Percentiles rank a stretch among this genome's conserved stretches.
Evolutionary conservation across 495 filamentous ascomycete species (phyloP).

Genomic region (Pseudevernia furfuracea): DNA sequence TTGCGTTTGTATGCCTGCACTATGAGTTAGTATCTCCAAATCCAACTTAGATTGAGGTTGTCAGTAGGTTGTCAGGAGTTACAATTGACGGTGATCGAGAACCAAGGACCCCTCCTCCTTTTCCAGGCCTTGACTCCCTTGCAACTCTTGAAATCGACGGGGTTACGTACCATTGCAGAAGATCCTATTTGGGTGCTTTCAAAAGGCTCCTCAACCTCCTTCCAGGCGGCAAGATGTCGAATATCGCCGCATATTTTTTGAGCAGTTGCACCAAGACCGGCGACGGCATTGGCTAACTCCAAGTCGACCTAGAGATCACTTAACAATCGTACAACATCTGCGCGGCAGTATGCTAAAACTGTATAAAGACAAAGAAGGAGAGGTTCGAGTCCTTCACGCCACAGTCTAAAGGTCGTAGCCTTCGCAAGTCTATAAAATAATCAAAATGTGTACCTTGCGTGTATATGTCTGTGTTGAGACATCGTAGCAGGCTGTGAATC

Average conservation of each 20-base stretch:
- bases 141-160: not conserved
- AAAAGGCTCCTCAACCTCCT: constrained; percentile 13
- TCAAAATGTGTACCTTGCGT: constrained; percentile 87
- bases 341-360: not conserved
- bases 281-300: not conserved
- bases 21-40: not conserved
- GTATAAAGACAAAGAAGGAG: constrained; percentile 60
- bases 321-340: too few relatives aligned
- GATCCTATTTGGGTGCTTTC: constrained; percentile 39
- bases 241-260: too few relatives aligned
- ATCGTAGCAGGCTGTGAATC: constrained; percentile 64
- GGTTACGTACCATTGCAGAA: constrained; percentile 39
- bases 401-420: constrained; percentile 59
- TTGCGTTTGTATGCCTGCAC: constrained; percentile 60
- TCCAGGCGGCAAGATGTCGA: constrained; percentile 60
- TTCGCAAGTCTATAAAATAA: constrained; percentile 52
- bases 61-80: not conserved
- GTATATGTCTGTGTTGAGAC: constrained; percentile 76
- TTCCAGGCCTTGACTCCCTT: not conserved
- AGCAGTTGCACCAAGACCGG: not conserved
- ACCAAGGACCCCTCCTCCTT: not conserved
- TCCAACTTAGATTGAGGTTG: constrained; percentile 81
- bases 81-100: constrained; percentile 2
- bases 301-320: not conserved
- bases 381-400: too few relatives aligned